Base-by-base conservation (phyloP, 345 rosid species). In the Pelargonium nanum region DNA sequence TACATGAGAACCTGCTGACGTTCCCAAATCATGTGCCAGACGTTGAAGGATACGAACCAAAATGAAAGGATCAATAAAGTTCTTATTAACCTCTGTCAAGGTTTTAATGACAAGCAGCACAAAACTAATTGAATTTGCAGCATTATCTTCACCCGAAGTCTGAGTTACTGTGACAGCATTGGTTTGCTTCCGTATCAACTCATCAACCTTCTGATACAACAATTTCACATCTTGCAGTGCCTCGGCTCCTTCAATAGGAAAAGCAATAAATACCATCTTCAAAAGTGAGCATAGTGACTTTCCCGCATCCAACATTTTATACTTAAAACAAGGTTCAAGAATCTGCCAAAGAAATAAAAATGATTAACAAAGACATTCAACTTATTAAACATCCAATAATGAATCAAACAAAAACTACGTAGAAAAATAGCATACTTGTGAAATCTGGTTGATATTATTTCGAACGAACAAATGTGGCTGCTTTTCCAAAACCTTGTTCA, bases 401-500 rank as follows among this genome's bases (percentile, higher is more conserved):
- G n/a, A 25, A 25, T 1, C n/a, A 40, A 68, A 45, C 61, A 56
- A 44, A 34, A 65, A 34, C 51, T 55, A 1, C 19, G 19, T 30
- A 26, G 65, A 68, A 58, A 19, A 44, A 51, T 60, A 53, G 61
- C 73, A 65, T 77, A 93, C 99, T 80, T 87, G 99, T 56, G 91
- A 84, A 63, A 93, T 93, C 80, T 87, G 99, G 75, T 72, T 80
- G 75, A 89, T 82, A 70, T 89, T 93, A 77, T 93, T 93, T 73
- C 84, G 82, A 66, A 89, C 83, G 77, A 93, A 93, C 63, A 93
- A 75, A 72, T 85, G 96, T 52, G 97, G 96, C 72, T 93, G 99
- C 76, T 89, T 89, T 77, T 93, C 97, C 69, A 93, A 81, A 72
- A 93, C 89, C 68, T 87, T 93, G 80, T 93, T 93, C 99, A 93